Conservation (phyloP, 108 stramenopile species). For the Fistulifera solaris region DNA sequence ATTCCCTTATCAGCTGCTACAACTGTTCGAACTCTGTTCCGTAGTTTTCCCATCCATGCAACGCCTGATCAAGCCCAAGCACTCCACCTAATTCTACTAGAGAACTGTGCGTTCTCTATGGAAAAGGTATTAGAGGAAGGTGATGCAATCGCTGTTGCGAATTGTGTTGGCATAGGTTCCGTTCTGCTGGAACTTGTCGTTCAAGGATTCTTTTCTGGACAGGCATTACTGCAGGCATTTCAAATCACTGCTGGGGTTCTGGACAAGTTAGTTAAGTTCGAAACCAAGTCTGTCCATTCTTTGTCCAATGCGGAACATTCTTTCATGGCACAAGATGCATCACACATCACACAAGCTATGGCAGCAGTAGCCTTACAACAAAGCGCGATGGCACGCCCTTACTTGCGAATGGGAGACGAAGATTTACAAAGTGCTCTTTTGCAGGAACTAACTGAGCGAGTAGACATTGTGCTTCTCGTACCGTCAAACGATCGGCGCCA, state of each 20-base stretch:
- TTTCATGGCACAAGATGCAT: slow-evolving; percentile 62
- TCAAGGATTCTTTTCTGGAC: slow-evolving; percentile 68
- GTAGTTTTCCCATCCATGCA: slow-evolving; percentile 74
- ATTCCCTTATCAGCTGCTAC: slow-evolving; percentile 60
- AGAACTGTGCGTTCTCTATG: slow-evolving; percentile 51
- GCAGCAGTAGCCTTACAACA: slow-evolving; percentile 43
- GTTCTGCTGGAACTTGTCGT: slow-evolving; percentile 69
- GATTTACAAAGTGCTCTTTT: slow-evolving; percentile 55
- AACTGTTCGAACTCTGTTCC: slow-evolving; percentile 57
- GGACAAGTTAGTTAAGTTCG: slow-evolving; percentile 41
- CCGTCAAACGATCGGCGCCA: slow-evolving; percentile 25
- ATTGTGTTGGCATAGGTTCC: slow-evolving; percentile 67
- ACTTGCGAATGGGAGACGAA: slow-evolving; percentile 28
- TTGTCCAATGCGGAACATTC: slow-evolving; percentile 44
- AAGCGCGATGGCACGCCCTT: too few species aligned
- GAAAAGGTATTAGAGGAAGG: slow-evolving; percentile 72
- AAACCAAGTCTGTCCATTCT: slow-evolving; percentile 42
- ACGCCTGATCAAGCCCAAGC: slow-evolving; percentile 73
- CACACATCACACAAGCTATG: slow-evolving; percentile 63
- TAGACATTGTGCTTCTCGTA: slow-evolving; percentile 56
- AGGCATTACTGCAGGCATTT: slow-evolving; percentile 49
- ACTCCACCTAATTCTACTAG: slow-evolving; percentile 70
- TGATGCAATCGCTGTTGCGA: slow-evolving; percentile 60
- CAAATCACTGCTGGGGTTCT: slow-evolving; percentile 41
- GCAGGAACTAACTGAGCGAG: slow-evolving; percentile 34